phyloP scores from a whole-genome alignment of 2,329 filamentous ascomycete species.

The Fusarium dlaminii region DNA sequence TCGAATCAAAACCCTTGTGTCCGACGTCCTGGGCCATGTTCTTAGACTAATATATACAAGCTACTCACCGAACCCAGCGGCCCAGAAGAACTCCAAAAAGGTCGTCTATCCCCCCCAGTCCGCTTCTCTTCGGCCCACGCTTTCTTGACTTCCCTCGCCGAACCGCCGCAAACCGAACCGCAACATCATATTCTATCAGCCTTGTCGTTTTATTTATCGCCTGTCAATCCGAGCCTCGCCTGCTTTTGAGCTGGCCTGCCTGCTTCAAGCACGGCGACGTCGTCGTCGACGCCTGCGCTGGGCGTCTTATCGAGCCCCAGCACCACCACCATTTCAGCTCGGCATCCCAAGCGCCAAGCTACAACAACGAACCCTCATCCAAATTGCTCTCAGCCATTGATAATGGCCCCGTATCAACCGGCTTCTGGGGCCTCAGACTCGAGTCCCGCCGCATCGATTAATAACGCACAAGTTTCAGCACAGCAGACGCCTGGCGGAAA shows the following conservation, averaged over 20 bases:
- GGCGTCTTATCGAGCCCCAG: constrained; percentile 13
- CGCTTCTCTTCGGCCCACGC: constrained; percentile 42
- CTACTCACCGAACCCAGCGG: constrained; percentile 32
- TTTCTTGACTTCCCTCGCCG: constrained; percentile 41
- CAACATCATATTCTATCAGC: constrained; percentile 26
- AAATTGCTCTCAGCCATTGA: background rate
- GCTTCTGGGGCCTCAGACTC: constrained; percentile 38
- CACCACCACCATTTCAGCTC: constrained; percentile 12
- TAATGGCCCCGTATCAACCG: constrained; percentile 41
- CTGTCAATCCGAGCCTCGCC: constrained; percentile 7
- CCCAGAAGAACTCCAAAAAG: constrained; percentile 41
- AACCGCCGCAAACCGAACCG: constrained; percentile 51
- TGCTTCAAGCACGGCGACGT: constrained; percentile 19
- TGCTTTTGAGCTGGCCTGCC: constrained; percentile 24
- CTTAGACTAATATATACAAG: background rate
- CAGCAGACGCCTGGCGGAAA: constrained; percentile 31
- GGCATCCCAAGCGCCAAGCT: constrained; percentile 4
- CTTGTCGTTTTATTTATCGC: constrained; percentile 10
- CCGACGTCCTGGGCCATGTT: background rate
- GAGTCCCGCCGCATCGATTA: constrained; percentile 38
- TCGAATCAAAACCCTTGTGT: constrained; percentile 25
- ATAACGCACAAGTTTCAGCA: constrained; percentile 34
- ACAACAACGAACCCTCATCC: constrained; percentile 7
- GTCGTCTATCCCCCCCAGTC: constrained; percentile 34
- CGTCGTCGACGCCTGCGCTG: constrained; percentile 4